phyloP scores from a whole-genome alignment of 2,329 filamentous ascomycete genomes.

The Plenodomus biglobosus region DNA sequence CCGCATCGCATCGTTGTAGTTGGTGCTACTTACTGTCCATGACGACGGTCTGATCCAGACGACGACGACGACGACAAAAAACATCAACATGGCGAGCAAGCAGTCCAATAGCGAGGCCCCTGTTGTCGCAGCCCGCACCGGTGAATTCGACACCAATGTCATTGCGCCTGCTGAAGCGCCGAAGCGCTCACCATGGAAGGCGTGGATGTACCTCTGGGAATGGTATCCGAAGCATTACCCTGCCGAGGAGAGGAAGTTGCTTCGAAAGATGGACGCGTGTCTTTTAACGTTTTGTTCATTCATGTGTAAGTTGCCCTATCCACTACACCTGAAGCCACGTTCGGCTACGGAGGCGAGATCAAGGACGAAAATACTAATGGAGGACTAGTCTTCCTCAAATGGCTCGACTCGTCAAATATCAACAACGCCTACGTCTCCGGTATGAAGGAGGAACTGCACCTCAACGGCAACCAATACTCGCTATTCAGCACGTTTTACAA shows the following conservation, averaged over 20 bases:
- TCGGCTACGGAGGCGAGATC: too few relatives aligned
- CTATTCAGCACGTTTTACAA: slow-evolving; percentile 51
- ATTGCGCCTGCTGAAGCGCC: slow-evolving; percentile 40
- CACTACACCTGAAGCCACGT: too few relatives aligned
- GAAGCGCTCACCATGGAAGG: slow-evolving; percentile 43
- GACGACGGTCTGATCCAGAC: background rate
- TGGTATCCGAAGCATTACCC: slow-evolving; percentile 44
- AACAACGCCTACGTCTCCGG: slow-evolving; percentile 51
- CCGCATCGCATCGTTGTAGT: too few relatives aligned
- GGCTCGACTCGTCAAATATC: slow-evolving; percentile 43
- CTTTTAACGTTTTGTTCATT: slow-evolving; percentile 42
- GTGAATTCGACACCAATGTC: slow-evolving; percentile 28
- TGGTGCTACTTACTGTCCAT: too few relatives aligned
- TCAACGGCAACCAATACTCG: slow-evolving; percentile 61
- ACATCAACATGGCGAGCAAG: slow-evolving; percentile 23
- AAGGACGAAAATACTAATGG: slow-evolving; percentile 7
- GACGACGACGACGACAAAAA: slow-evolving; percentile 1
- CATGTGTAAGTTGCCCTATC: slow-evolving; percentile 34
- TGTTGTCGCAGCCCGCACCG: slow-evolving; percentile 20
- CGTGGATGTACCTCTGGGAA: slow-evolving; percentile 44
- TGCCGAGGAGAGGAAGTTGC: slow-evolving; percentile 35
- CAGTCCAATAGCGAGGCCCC: slow-evolving; percentile 25
- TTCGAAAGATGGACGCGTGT: slow-evolving; percentile 43
- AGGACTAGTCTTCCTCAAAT: slow-evolving; percentile 42
- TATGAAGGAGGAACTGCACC: slow-evolving; percentile 35